Evolutionary conservation across 2,329 filamentous ascomycete genomes (phyloP).

Genomic region (Epichloe gansuensis): DNA sequence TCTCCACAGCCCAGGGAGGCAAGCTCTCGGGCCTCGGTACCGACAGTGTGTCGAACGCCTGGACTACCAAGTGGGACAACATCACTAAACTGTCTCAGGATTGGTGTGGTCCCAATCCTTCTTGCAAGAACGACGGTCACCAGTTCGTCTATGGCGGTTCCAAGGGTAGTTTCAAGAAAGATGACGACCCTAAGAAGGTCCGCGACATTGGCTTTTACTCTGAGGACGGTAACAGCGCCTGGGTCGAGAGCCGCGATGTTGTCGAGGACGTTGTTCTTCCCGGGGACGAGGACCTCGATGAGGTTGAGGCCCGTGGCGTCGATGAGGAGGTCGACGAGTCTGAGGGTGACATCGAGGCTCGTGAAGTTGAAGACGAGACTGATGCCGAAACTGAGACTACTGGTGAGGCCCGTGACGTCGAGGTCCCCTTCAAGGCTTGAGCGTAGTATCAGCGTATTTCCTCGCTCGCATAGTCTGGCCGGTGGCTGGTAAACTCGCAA

Average conservation of each 20-base stretch:
- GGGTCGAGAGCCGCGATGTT: not conserved
- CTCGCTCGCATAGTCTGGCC: not conserved
- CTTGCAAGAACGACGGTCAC: not conserved
- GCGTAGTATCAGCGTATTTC: not conserved
- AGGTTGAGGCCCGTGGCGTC: not conserved
- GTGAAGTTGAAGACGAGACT: not conserved
- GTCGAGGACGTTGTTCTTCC: not conserved
- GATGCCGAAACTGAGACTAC: not conserved
- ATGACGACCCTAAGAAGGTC: not conserved
- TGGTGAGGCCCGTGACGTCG: not conserved
- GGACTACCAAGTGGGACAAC: not conserved
- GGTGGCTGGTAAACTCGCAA: not conserved
- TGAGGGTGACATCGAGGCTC: not conserved
- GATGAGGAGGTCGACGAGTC: not conserved
- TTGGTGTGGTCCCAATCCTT: not conserved
- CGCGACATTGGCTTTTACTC: not conserved
- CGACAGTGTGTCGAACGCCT: not conserved
- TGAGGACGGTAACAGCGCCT: not conserved
- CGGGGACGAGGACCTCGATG: not conserved
- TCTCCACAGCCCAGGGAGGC: not conserved
- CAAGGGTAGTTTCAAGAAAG: not conserved
- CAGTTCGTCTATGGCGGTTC: not conserved
- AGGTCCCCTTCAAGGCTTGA: not conserved
- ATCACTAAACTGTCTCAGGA: not conserved
- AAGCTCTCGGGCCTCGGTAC: not conserved